phyloP scores from a whole-genome alignment of 2,329 filamentous ascomycete genomes.

The Verticillium tricorpus region DNA sequence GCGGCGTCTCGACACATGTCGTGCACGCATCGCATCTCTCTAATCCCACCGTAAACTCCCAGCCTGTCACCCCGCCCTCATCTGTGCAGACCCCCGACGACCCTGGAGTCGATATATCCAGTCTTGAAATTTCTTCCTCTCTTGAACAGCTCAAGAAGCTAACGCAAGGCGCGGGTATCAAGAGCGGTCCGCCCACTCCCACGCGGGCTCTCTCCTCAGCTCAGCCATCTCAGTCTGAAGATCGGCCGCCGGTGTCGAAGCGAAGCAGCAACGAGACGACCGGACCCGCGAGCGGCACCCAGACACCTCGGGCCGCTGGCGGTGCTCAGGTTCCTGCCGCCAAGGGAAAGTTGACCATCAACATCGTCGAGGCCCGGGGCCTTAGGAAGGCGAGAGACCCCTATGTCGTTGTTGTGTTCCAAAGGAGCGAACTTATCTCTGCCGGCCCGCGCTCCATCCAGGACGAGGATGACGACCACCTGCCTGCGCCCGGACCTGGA shows the following conservation, averaged over 20 bases:
- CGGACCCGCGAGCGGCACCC: slow-evolving; percentile 43
- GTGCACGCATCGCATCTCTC: slow-evolving; percentile 67
- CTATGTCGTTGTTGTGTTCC: slow-evolving; percentile 95
- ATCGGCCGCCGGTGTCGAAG: slow-evolving; percentile 23
- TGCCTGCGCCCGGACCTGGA: slow-evolving; percentile 41
- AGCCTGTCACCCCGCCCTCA: slow-evolving; percentile 47
- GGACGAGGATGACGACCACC: slow-evolving; percentile 54
- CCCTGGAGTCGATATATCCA: slow-evolving; percentile 30
- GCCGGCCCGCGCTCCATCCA: slow-evolving; percentile 66
- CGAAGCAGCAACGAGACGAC: slow-evolving; percentile 34
- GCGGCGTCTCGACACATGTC: slow-evolving; percentile 56
- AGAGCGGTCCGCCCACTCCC: slow-evolving; percentile 90
- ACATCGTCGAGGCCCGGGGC: slow-evolving; percentile 80
- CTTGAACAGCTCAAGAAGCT: slow-evolving; percentile 75
- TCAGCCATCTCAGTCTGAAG: slow-evolving; percentile 46
- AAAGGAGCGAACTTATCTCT: slow-evolving; percentile 94
- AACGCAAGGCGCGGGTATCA: slow-evolving; percentile 74
- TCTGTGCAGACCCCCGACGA: slow-evolving; percentile 37
- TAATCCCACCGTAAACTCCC: slow-evolving; percentile 53
- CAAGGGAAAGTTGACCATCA: slow-evolving; percentile 85
- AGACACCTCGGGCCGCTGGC: slow-evolving; percentile 43
- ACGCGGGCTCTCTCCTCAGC: slow-evolving; percentile 76
- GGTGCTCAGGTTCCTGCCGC: slow-evolving; percentile 64
- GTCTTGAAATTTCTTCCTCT: slow-evolving; percentile 53
- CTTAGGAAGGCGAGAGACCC: slow-evolving; percentile 80